Evolutionary conservation across 202 grass and related monocot genomes (phyloP), one percentile per base, ranked within the genome.

Genomic region (Bolboschoenoplectus hybrid): DNA sequence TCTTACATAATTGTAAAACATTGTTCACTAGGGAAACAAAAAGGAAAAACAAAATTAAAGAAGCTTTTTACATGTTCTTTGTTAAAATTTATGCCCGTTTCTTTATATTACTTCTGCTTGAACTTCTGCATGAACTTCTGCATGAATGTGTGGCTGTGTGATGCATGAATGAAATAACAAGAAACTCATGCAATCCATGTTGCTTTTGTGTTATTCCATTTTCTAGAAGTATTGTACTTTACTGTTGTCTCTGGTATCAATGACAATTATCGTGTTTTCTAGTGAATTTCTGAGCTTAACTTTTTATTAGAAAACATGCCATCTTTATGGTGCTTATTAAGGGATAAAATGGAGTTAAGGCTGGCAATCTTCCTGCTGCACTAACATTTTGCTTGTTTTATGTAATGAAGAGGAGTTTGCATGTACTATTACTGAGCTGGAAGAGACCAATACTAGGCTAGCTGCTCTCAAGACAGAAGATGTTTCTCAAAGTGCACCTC

Each of bases 401-500:
- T 61, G 67, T 69, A 43, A 71, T 82, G 46, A 84, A 97, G 94
- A 94, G 94, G 94, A 97, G 81, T 90, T 91, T 82, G 79, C 75
- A 60, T 87, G 86, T 88, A 83, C 86, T 62, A 77, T 92, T 86
- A 16, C 87, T 20, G 89, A 97, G 73, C 88, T 97, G 86, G 86
- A 92, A 89, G 94, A 91, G 89, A 94, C 78, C 19, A 94, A 86
- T 64, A 32, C 52, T 9, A 94, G 68, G 83, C 38, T 94, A 81
- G 82, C 84, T 67, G 74, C 73, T 82, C 84, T 97, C 52, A 97
- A 94, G 90, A 81, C 86, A 67, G 87, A 91, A 89, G 90, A 90
- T 80, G 83, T 70, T 87, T 85, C 88, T 45, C 92, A 92, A 86
- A 87, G 53, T 39, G 67, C 92, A 70, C 89, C 71, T 8, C 83